Evolutionary conservation across 306 rosid genomes (phyloP).

Genomic region (Mimosa bimucronata): DNA sequence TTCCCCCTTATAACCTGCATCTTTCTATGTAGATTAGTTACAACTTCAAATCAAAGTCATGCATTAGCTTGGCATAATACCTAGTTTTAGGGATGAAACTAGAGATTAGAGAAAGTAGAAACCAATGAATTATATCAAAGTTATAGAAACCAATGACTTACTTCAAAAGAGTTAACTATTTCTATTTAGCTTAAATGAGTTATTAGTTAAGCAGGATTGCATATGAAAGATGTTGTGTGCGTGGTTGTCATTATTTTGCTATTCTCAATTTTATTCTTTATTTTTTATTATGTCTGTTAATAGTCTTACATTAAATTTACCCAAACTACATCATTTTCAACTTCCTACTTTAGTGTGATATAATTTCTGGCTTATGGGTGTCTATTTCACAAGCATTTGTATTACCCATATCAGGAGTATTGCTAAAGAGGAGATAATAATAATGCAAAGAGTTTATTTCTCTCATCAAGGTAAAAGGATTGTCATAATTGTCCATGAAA

Average conservation of each 20-base stretch:
- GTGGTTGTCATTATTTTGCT: not conserved
- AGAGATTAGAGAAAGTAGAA: not conserved
- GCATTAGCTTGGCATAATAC: not conserved
- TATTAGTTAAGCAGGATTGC: not conserved
- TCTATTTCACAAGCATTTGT: not conserved
- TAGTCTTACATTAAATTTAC: not conserved
- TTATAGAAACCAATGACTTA: not conserved
- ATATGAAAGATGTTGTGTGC: not conserved
- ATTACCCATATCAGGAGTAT: not conserved
- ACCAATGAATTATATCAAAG: not conserved
- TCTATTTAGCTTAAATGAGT: not conserved
- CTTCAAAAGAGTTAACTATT: not conserved
- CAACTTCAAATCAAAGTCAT: not conserved
- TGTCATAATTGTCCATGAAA: not conserved
- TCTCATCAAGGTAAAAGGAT: not conserved
- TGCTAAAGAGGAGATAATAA: not conserved
- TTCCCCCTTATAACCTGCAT: not conserved
- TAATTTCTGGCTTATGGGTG: not conserved
- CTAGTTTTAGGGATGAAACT: not conserved
- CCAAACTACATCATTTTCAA: not conserved
- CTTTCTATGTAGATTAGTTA: conserved; percentile 1
- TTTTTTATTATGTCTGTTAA: not conserved
- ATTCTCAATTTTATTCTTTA: not conserved
- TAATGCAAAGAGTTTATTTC: not conserved
- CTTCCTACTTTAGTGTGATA: not conserved